Percentiles rank a stretch among this genome's conserved stretches.
Conservation (phyloP, 2,329 filamentous ascomycete genomes). For the Aspergillus brunneoviolaceus region DNA sequence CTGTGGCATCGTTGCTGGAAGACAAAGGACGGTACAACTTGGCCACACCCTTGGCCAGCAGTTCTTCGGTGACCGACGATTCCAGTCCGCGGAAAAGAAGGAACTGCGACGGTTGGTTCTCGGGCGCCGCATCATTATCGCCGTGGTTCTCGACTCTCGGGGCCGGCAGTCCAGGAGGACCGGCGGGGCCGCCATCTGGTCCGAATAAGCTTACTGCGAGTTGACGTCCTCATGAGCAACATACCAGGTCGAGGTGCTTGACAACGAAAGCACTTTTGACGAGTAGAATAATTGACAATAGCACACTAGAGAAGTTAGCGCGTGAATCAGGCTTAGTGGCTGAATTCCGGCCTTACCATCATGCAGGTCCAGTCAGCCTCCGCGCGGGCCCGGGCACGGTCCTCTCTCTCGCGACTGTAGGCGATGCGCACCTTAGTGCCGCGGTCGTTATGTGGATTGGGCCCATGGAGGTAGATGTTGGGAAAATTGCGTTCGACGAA, state of each 20-base stretch:
- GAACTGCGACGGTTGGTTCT: constrained; percentile 69
- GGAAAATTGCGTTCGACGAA: constrained; percentile 57
- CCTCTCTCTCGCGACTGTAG: constrained; percentile 55
- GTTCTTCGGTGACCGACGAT: constrained; percentile 67
- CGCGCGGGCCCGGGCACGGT: constrained; percentile 46
- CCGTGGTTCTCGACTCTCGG: constrained; percentile 51
- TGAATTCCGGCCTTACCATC: constrained; percentile 39
- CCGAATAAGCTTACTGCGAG: constrained; percentile 15
- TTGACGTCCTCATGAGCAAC: constrained; percentile 17
- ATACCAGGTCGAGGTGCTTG: constrained; percentile 55
- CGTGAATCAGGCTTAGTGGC: neutral
- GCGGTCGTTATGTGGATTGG: constrained; percentile 40
- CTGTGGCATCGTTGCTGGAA: constrained; percentile 34
- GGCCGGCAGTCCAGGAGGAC: constrained; percentile 39
- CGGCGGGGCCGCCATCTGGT: constrained; percentile 28
- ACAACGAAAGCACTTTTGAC: constrained; percentile 59
- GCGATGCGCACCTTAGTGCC: constrained; percentile 51
- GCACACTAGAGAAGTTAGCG: constrained; percentile 46
- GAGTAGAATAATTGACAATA: constrained; percentile 57
- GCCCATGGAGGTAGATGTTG: constrained; percentile 50
- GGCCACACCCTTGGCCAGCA: constrained; percentile 69
- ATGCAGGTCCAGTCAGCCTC: constrained; percentile 60
- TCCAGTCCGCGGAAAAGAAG: constrained; percentile 72
- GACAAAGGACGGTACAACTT: constrained; percentile 65
- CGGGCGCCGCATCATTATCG: constrained; percentile 55